Base-by-base conservation (phyloP, 2,329 filamentous ascomycete species). In the Pseudogymnoascus sp. region DNA sequence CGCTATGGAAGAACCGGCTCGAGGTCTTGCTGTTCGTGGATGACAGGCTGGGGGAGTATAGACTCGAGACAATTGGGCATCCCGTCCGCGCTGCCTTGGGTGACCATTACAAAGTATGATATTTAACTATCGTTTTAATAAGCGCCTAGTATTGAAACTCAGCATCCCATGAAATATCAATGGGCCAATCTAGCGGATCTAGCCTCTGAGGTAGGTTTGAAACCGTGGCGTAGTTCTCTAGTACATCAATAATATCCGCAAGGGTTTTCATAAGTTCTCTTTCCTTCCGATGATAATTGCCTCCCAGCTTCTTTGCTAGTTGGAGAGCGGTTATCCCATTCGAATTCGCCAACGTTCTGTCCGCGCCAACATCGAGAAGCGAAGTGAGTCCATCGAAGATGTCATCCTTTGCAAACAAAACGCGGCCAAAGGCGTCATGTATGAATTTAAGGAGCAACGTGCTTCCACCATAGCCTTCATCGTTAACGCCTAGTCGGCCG, bases 21-120 rank as follows among this genome's bases (percentile, higher is more conserved):
- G 74, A 81, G 60, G 79, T 85, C 71, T 74, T 88, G 0, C 68
- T 78, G 19, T 82, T 83, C 59, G 78, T 89, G 8, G 88, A 90
- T 69, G 76, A 81, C 15, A 80, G 79, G 38, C 71, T 89, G 67
- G 78, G 74, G 66, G 73, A 74, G 21, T 89, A 89, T 71, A 35
- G 9, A 10, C 31, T 33, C 31, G 31, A 35, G 33, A 13, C 1
- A 28, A 28, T 8, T 28, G 26, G 4, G 26, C 4, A 28, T 28
- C 26, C 26, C 26, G 6, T 28, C 26, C 26, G 26, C 26, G 26
- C 26, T 8, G 26, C 9, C 6, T 8, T 8, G 26, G 26, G 2
- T 28, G 26, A 8, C 26, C 26, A 28, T 8, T 28, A 28, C n/a
- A 11, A 50, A 28, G 13, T n/a, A 28, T 10, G 5, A 50, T 50